Percentiles rank a stretch among this genome's conserved stretches.
Evolutionary conservation across 2,329 filamentous ascomycete genomes (phyloP).

Genomic region (Trichoderma sp.): DNA sequence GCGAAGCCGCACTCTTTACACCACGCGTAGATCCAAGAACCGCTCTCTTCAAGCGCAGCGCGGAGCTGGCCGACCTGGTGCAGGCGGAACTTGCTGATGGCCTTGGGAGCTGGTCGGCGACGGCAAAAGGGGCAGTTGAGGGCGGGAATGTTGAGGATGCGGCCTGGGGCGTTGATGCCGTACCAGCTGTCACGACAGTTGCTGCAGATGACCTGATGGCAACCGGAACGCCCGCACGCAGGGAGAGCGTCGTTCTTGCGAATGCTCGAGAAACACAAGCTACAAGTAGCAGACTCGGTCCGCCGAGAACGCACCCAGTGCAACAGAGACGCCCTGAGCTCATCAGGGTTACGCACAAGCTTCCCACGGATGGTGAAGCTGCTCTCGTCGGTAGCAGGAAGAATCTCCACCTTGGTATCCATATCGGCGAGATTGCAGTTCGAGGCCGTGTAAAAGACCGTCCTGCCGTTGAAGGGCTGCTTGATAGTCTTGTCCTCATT

Average conservation of each 20-base stretch:
- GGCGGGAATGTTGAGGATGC: constrained; percentile 49
- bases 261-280: constrained; percentile 46
- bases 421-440: constrained; percentile 37
- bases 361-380: constrained; percentile 42
- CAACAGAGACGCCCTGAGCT: constrained; percentile 38
- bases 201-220: constrained; percentile 45
- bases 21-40: constrained; percentile 51
- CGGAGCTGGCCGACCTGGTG: constrained; percentile 41
- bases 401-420: constrained; percentile 39
- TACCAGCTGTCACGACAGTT: constrained; percentile 48
- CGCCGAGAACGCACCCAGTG: constrained; percentile 41
- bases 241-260: constrained; percentile 40
- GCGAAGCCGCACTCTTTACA: constrained; percentile 47
- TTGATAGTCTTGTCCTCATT: constrained; percentile 40
- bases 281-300: constrained; percentile 43
- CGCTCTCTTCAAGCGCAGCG: constrained; percentile 42
- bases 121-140: constrained; percentile 54
- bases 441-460: constrained; percentile 43
- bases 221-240: constrained; percentile 49
- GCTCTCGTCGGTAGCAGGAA: constrained; percentile 28
- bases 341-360: constrained; percentile 42
- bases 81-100: constrained; percentile 40
- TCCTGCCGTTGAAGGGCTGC: constrained; percentile 41
- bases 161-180: constrained; percentile 45
- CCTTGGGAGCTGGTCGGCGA: constrained; percentile 42